Percentiles rank a stretch among this genome's conserved stretches.
Evolutionary conservation across 169 alveolate genomes (phyloP).

Genomic region (Plasmodium knowlesi): DNA sequence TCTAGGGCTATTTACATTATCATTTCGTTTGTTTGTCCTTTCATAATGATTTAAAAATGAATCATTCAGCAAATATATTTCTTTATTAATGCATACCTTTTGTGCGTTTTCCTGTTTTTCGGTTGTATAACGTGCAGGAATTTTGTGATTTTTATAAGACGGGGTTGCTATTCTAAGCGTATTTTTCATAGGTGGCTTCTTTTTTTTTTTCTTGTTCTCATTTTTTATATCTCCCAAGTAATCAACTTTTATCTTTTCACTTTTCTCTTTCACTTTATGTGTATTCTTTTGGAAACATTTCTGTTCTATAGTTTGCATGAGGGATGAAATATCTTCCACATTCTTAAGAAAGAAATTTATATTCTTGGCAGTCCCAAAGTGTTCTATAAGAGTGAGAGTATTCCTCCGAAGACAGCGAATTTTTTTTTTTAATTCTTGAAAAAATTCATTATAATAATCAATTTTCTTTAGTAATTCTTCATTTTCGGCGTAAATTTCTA

Average conservation of each 20-base stretch:
- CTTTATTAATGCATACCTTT: slow-evolving; percentile 2
- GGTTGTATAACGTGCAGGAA: not conserved
- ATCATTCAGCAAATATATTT: not conserved
- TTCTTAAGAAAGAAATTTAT: not conserved
- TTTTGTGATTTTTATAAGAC: slow-evolving; percentile 1
- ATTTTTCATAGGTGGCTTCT: slow-evolving; percentile 4
- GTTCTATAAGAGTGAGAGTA: slow-evolving; percentile 3
- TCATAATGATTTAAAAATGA: slow-evolving; percentile 30
- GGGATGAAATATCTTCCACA: slow-evolving; percentile 28
- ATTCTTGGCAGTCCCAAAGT: slow-evolving; percentile 22
- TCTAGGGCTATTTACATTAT: not conserved
- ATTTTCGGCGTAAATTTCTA: slow-evolving; percentile 20
- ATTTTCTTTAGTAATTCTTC: slow-evolving; percentile 17
- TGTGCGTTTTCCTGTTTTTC: slow-evolving; percentile 15
- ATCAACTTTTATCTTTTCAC: not conserved
- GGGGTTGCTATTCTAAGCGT: not conserved
- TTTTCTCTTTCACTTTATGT: slow-evolving; percentile 12
- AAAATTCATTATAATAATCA: slow-evolving; percentile 7
- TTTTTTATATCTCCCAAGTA: slow-evolving; percentile 10
- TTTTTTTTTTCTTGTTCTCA: not conserved
- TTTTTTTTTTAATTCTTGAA: slow-evolving; percentile 46
- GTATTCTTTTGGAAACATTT: not conserved
- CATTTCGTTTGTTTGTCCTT: slow-evolving; percentile 7
- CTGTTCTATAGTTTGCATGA: slow-evolving; percentile 15
- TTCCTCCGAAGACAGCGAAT: slow-evolving; percentile 14